phyloP scores from a whole-genome alignment of 495 filamentous ascomycete genomes.

The Hamigera avellanea region DNA sequence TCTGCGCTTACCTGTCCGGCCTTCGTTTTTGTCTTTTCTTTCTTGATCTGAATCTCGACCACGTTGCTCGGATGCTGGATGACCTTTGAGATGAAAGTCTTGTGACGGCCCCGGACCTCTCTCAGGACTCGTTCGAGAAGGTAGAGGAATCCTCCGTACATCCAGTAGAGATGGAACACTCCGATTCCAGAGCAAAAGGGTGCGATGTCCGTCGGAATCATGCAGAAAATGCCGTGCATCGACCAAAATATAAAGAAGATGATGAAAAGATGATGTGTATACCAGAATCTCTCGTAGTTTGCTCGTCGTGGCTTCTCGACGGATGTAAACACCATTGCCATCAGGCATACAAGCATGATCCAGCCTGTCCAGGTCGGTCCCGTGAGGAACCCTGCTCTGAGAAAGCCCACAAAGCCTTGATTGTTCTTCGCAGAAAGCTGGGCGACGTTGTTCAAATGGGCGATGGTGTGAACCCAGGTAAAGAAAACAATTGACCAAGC shows the following conservation, averaged over 20 bases:
- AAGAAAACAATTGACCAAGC: constrained; percentile 76
- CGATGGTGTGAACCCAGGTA: constrained; percentile 68
- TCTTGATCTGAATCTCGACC: constrained; percentile 78
- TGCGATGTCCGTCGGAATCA: constrained; percentile 65
- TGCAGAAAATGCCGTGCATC: constrained; percentile 69
- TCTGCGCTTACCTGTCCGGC: constrained; percentile 47
- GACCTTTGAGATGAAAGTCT: constrained; percentile 71
- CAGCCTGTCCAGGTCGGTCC: constrained; percentile 74
- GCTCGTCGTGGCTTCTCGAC: constrained; percentile 55
- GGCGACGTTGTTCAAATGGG: constrained; percentile 73
- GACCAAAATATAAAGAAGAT: constrained; percentile 76
- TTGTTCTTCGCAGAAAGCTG: constrained; percentile 59
- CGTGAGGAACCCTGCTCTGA: constrained; percentile 57
- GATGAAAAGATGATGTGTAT: constrained; percentile 67
- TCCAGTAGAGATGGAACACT: constrained; percentile 75
- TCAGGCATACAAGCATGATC: constrained; percentile 59
- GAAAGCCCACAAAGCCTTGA: constrained; percentile 58
- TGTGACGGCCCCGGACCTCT: constrained; percentile 59
- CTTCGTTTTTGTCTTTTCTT: constrained; percentile 62
- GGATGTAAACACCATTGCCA: constrained; percentile 57
- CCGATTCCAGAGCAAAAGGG: constrained; percentile 60
- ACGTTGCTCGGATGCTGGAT: constrained; percentile 77
- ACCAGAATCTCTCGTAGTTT: constrained; percentile 74
- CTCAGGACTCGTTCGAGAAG: constrained; percentile 57
- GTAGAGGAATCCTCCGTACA: constrained; percentile 63